Evolutionary conservation across 208 protist species (phyloP).

Genomic region (Crithidia thermophila): DNA sequence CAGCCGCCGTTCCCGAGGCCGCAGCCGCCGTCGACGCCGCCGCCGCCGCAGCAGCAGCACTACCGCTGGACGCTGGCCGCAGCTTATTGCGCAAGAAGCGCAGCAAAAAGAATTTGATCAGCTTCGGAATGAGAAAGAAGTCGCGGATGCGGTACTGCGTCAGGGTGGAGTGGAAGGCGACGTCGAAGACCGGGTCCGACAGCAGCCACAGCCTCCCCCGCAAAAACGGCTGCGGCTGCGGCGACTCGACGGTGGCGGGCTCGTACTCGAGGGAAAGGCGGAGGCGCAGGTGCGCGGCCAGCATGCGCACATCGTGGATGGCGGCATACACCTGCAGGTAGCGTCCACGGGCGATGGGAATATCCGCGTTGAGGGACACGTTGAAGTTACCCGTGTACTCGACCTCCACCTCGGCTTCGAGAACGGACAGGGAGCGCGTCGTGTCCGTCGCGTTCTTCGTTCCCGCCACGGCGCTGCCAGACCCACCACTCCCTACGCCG

Average conservation of each 20-base stretch:
- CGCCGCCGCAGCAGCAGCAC: not conserved
- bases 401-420: conserved; percentile 82
- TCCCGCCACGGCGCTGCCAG: not conserved
- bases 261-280: conserved; percentile 63
- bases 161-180: conserved; percentile 65
- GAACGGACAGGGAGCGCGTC: conserved; percentile 30
- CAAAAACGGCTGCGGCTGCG: conserved; percentile 62
- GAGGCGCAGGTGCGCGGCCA: conserved; percentile 55
- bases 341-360: conserved; percentile 71
- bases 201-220: conserved; percentile 75
- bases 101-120: conserved; percentile 70
- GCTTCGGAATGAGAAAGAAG: conserved; percentile 69
- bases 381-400: conserved; percentile 80
- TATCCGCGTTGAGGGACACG: conserved; percentile 64
- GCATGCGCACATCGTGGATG: conserved; percentile 53
- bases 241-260: conserved; percentile 65
- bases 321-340: conserved; percentile 74
- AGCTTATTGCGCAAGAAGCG: conserved; percentile 57
- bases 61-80: conserved; percentile 13
- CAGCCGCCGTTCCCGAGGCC: no score
- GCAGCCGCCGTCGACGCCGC: not conserved
- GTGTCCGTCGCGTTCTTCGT: conserved; percentile 19
- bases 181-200: conserved; percentile 83
- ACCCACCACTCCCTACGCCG: not conserved
- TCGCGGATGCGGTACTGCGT: conserved; percentile 66